phyloP scores from a whole-genome alignment of 2,329 filamentous ascomycete species.

The Alternaria sp. region DNA sequence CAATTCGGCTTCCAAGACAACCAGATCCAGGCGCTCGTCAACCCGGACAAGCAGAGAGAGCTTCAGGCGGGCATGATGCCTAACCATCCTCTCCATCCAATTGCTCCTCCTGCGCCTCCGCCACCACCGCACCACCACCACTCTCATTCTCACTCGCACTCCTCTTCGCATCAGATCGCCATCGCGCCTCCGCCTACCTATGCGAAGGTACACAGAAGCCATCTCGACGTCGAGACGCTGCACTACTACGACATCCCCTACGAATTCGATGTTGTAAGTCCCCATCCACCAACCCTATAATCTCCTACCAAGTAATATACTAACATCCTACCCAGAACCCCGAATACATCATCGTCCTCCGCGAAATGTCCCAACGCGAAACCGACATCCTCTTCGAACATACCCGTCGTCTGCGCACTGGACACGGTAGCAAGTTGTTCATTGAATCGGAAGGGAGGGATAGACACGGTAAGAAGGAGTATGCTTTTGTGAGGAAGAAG shows the following conservation, averaged over 20 bases:
- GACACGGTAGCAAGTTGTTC: slow-evolving; percentile 42
- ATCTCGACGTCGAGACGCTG: slow-evolving; percentile 55
- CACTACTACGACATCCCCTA: slow-evolving; percentile 57
- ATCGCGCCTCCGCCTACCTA: slow-evolving; percentile 49
- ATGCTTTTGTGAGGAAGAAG: slow-evolving; percentile 53
- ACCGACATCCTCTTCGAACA: slow-evolving; percentile 60
- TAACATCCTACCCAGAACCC: slow-evolving; percentile 40
- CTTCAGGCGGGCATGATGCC: slow-evolving; percentile 45
- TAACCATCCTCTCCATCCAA: slow-evolving; percentile 36
- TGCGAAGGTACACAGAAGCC: slow-evolving; percentile 55
- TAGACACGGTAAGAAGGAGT: slow-evolving; percentile 49
- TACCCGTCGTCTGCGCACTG: slow-evolving; percentile 52
- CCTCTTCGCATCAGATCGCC: slow-evolving; percentile 14
- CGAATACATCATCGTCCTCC: slow-evolving; percentile 58
- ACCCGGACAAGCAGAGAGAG: slow-evolving; percentile 53
- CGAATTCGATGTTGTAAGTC: slow-evolving; percentile 55
- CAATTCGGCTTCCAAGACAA: slow-evolving; percentile 55
- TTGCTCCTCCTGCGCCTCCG: not conserved
- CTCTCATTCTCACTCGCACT: not conserved
- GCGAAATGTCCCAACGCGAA: slow-evolving; percentile 56
- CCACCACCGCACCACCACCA: slow-evolving; percentile 6
- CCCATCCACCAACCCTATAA: not conserved
- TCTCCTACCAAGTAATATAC: not conserved
- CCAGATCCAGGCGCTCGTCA: slow-evolving; percentile 56
- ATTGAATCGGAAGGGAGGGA: slow-evolving; percentile 51